phyloP scores from a whole-genome alignment of 331 rosid genomes.

The Malus hybrid region DNA sequence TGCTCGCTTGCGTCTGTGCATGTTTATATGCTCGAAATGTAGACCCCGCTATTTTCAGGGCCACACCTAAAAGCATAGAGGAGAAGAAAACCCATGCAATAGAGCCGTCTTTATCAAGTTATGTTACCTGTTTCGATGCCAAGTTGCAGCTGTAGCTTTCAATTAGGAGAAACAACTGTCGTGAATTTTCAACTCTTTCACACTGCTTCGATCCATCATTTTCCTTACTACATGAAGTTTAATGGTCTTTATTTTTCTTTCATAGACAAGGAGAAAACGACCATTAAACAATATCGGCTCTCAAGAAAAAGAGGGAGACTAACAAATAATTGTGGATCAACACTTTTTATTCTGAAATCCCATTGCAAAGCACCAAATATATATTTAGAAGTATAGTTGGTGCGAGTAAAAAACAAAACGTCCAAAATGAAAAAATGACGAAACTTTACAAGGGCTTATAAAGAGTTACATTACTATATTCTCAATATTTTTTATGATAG shows the following conservation, averaged over 20 bases:
- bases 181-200: neutral
- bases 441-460: neutral
- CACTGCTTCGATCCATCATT: neutral
- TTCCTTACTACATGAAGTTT: neutral
- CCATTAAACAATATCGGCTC: neutral
- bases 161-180: neutral
- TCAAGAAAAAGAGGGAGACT: neutral
- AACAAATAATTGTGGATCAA: neutral
- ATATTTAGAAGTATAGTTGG: neutral
- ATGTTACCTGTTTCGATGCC: neutral
- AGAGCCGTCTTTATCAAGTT: neutral
- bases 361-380: neutral
- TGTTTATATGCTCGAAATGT: neutral
- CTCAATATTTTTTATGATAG: too few species aligned
- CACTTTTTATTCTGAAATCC: neutral
- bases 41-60: neutral
- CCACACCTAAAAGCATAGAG: too few species aligned
- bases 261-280: neutral
- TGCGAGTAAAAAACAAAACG: too few species aligned
- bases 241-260: neutral
- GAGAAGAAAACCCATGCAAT: neutral
- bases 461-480: too few species aligned
- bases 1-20: neutral
- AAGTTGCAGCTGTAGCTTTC: conserved; percentile 7
- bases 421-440: neutral